phyloP scores from a whole-genome alignment of 805 yeast genomes.

The Starmerella bombi region DNA sequence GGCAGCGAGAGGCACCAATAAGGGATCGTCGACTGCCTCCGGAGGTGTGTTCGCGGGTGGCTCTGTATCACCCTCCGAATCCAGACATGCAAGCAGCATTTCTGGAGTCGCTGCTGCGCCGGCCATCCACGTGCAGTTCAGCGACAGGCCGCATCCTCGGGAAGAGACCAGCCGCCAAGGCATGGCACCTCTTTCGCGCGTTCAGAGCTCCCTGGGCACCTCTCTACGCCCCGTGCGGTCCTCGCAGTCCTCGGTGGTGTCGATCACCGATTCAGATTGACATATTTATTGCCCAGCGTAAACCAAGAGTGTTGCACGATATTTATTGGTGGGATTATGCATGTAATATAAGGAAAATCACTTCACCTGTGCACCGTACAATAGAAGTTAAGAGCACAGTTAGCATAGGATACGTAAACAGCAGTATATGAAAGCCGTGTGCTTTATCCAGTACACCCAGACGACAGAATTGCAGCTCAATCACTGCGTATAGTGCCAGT shows the following conservation, averaged over 20 bases:
- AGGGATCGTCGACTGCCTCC: neutral
- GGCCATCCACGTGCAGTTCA: slow-evolving; percentile 14
- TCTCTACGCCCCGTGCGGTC: slow-evolving; percentile 20
- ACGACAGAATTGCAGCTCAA: too few species aligned
- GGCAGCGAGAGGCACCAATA: neutral
- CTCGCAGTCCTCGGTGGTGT: slow-evolving; percentile 19
- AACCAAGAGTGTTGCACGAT: too few species aligned
- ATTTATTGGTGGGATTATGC: too few species aligned
- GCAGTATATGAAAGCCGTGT: too few species aligned
- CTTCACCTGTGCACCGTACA: too few species aligned
- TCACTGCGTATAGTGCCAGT: too few species aligned
- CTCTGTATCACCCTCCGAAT: neutral
- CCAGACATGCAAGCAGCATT: neutral
- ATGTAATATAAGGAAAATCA: too few species aligned
- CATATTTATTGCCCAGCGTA: neutral
- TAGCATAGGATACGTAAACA: too few species aligned
- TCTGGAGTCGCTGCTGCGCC: neutral
- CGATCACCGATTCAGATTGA: slow-evolving; percentile 22
- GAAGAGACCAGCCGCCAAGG: neutral
- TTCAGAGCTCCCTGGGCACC: slow-evolving; percentile 14
- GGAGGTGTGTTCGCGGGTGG: neutral
- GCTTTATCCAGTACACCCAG: too few species aligned
- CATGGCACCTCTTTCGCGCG: slow-evolving; percentile 18
- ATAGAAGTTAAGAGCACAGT: too few species aligned
- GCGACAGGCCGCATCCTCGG: slow-evolving; percentile 18